Evolutionary conservation across 495 filamentous ascomycete genomes (phyloP).

Genomic region (Lichina pygmaea): DNA sequence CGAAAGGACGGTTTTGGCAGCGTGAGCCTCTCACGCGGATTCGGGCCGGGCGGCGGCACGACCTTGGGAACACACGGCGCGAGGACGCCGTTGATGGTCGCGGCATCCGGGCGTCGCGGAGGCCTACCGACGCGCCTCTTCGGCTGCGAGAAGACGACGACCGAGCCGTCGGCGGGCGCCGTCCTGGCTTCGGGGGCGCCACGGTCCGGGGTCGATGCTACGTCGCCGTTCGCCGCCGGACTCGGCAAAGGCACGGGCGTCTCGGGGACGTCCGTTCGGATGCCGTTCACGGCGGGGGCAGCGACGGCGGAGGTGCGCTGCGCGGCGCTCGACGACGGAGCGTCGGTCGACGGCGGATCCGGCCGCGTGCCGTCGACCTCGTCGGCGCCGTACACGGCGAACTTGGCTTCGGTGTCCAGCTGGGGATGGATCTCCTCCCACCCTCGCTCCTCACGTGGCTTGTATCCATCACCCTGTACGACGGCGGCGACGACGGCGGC

Average conservation of each 20-base stretch:
- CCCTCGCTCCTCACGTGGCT: slow-evolving; percentile 81
- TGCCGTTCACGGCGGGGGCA: not conserved
- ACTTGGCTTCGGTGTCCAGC: slow-evolving; percentile 56
- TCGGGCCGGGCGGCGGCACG: slow-evolving; percentile 33
- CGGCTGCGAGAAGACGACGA: slow-evolving; percentile 10
- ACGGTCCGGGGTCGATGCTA: not conserved
- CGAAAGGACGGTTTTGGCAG: slow-evolving; percentile 35
- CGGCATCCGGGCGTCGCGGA: slow-evolving; percentile 25
- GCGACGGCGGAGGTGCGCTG: not conserved
- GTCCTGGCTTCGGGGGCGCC: not conserved
- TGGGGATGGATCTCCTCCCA: slow-evolving; percentile 96
- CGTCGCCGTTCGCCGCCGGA: too few relatives aligned
- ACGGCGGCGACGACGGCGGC: slow-evolving; percentile 64
- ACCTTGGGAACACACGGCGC: slow-evolving; percentile 26
- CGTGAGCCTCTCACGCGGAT: slow-evolving; percentile 37
- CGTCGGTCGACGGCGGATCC: slow-evolving; percentile 2
- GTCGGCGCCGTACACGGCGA: slow-evolving; percentile 53
- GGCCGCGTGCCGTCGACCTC: slow-evolving; percentile 44
- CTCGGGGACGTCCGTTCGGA: not conserved
- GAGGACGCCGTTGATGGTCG: slow-evolving; percentile 2
- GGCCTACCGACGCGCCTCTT: slow-evolving; percentile 36
- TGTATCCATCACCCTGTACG: slow-evolving; percentile 80
- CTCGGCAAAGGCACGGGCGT: too few relatives aligned
- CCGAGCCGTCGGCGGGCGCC: not conserved
- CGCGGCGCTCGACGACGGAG: not conserved